These are phyloP conservation scores for Madurella fahalii DNA, from an alignment of 2,329 filamentous ascomycete species.

Conservation along the genomic window DNA sequence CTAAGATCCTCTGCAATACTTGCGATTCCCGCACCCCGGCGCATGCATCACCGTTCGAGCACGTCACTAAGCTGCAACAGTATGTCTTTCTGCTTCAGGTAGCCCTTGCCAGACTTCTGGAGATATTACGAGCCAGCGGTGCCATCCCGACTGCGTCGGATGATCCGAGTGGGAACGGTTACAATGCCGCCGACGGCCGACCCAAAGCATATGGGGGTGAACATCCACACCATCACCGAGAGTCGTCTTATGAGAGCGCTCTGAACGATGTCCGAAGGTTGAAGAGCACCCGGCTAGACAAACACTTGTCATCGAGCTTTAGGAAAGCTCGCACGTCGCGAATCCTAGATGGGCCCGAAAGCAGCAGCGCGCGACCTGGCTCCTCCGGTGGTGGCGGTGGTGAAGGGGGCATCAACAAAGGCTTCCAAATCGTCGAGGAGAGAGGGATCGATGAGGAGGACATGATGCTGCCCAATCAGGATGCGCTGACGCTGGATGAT, in stretches of 20 bases:
- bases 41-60: conserved; percentile 54
- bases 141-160: conserved; percentile 67
- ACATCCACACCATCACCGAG: conserved; percentile 58
- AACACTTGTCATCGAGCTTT: conserved; percentile 88
- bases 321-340: conserved; percentile 85
- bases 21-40: conserved; percentile 60
- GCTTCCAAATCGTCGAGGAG: conserved; percentile 77
- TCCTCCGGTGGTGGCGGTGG: conserved; percentile 65
- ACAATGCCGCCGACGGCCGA: conserved; percentile 63
- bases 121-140: conserved; percentile 79
- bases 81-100: conserved; percentile 92
- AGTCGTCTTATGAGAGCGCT: conserved; percentile 88
- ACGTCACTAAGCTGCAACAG: conserved; percentile 83
- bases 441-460: conserved; percentile 69
- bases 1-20: conserved; percentile 65
- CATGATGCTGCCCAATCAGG: conserved; percentile 82
- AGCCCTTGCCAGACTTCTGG: conserved; percentile 81
- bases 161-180: conserved; percentile 63
- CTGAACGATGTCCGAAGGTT: conserved; percentile 91
- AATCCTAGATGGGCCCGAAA: conserved; percentile 85
- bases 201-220: conserved; percentile 68
- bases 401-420: conserved; percentile 47
- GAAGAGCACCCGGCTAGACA: conserved; percentile 89
- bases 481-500: conserved; percentile 90
- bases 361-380: conserved; percentile 62